Conservation (phyloP, 352 stramenopile genomes). For the Phytopythium kandeliae region DNA sequence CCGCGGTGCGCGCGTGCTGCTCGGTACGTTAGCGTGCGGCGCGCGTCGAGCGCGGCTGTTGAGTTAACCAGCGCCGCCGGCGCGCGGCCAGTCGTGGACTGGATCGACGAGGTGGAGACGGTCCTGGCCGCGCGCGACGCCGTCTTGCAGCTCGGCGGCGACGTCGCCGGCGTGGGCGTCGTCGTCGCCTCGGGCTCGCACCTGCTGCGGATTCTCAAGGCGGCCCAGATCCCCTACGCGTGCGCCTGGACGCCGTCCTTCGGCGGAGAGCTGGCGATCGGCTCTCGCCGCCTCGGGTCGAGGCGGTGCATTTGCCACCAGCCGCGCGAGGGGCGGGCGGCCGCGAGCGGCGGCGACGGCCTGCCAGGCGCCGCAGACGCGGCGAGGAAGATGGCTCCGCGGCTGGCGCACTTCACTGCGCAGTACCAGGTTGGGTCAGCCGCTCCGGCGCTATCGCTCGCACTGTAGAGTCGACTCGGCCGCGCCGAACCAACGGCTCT, state of each 20-base stretch:
- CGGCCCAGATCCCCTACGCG: conserved; percentile 28
- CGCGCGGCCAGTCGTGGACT: conserved; percentile 31
- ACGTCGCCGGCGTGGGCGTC: conserved; percentile 44
- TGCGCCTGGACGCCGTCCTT: conserved; percentile 42
- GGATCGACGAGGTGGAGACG: conserved; percentile 37
- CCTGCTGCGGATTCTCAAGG: conserved; percentile 31
- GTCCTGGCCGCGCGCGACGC: conserved; percentile 39
- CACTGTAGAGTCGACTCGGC: no score
- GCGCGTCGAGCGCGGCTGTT: no score
- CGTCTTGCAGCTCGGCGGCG: conserved; percentile 26
- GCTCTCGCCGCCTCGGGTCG: not conserved
- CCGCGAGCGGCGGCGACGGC: not conserved
- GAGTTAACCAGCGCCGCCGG: not conserved
- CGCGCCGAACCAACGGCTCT: no score
- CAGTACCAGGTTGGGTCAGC: conserved; percentile 43
- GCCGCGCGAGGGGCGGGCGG: not conserved
- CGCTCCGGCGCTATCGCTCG: not conserved
- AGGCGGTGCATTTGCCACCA: conserved; percentile 16
- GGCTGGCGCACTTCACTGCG: conserved; percentile 32
- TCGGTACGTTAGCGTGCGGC: conserved; percentile 31
- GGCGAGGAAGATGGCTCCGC: conserved; percentile 7
- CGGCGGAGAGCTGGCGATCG: conserved; percentile 22
- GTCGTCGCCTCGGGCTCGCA: conserved; percentile 33
- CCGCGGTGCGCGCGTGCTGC: conserved; percentile 13
- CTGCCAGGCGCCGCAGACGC: not conserved